These are phyloP conservation scores for Fusarium sp. DNA, from an alignment of 2,329 filamentous ascomycete species.

Conservation along the genomic window DNA sequence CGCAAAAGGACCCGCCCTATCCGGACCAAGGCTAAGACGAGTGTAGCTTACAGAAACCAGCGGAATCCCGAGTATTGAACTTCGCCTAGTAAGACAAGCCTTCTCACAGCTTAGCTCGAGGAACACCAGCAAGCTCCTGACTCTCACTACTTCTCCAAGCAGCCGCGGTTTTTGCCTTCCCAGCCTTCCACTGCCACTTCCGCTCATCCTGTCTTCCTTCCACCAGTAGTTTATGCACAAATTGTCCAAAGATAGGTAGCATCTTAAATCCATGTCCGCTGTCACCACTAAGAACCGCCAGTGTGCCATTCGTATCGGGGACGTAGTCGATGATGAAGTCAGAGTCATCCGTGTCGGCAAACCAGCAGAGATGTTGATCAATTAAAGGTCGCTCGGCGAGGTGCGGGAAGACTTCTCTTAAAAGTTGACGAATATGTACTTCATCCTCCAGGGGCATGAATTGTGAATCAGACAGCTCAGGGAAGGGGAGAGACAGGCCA, in stretches of 20 bases:
- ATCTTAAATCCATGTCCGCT: slow-evolving; percentile 32
- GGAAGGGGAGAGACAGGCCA: slow-evolving; percentile 20
- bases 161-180: slow-evolving; percentile 23
- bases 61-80: too few species aligned
- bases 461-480: slow-evolving; percentile 9
- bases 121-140: slow-evolving; percentile 28
- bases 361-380: slow-evolving; percentile 33
- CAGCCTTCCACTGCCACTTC: slow-evolving; percentile 36
- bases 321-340: slow-evolving; percentile 38
- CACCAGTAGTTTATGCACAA: slow-evolving; percentile 20
- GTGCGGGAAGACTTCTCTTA: slow-evolving; percentile 22
- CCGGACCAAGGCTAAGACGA: neutral
- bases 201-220: slow-evolving; percentile 19
- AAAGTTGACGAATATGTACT: slow-evolving; percentile 18
- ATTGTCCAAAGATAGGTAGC: slow-evolving; percentile 30
- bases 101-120: slow-evolving; percentile 23
- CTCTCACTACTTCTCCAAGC: slow-evolving; percentile 35
- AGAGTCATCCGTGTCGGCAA: slow-evolving; percentile 33
- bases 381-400: slow-evolving; percentile 15
- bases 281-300: slow-evolving; percentile 25
- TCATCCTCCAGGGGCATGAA: slow-evolving; percentile 37
- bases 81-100: too few species aligned
- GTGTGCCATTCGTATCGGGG: slow-evolving; percentile 17
- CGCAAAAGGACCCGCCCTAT: slow-evolving; percentile 6
- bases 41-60: too few species aligned